phyloP scores from a whole-genome alignment of 2,329 filamentous ascomycete genomes.

The Orbilia quercus region DNA sequence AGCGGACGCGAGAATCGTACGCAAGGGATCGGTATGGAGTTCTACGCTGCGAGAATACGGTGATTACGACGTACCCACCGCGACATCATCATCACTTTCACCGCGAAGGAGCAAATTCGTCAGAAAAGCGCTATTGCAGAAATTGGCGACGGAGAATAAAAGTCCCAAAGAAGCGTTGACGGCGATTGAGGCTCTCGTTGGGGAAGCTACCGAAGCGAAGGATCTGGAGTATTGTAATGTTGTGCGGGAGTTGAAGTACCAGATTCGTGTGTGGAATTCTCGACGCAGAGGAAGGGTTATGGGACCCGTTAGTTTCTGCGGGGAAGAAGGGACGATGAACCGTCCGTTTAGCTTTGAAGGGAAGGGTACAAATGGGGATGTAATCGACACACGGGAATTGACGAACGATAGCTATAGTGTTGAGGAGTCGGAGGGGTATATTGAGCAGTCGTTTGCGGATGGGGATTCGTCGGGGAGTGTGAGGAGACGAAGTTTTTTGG shows the following conservation, averaged over 20 bases:
- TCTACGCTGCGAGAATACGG: not conserved
- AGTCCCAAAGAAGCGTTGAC: conserved; percentile 45
- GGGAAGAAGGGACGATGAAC: not conserved
- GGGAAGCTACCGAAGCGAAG: conserved; percentile 29
- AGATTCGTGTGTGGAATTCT: conserved; percentile 41
- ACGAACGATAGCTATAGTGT: conserved; percentile 30
- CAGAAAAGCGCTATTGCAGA: conserved; percentile 47
- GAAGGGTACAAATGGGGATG: not conserved
- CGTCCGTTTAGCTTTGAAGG: conserved; percentile 45
- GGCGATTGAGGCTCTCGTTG: conserved; percentile 25
- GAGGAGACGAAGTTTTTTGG: conserved; percentile 4
- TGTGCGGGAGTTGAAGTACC: conserved; percentile 46
- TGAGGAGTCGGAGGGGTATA: not conserved
- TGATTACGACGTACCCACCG: not conserved
- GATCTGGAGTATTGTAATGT: conserved; percentile 52
- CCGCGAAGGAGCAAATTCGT: conserved; percentile 26
- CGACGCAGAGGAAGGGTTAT: conserved; percentile 29
- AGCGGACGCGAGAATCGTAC: conserved; percentile 13
- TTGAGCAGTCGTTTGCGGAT: conserved; percentile 1
- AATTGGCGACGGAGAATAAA: conserved; percentile 33
- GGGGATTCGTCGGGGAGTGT: conserved; percentile 10
- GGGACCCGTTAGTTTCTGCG: not conserved
- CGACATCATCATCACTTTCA: not conserved
- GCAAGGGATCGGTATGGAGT: conserved; percentile 21
- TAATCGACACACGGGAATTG: conserved; percentile 5